Conservation (phyloP, 148 eudicot species). For the Camellia sinensis region DNA sequence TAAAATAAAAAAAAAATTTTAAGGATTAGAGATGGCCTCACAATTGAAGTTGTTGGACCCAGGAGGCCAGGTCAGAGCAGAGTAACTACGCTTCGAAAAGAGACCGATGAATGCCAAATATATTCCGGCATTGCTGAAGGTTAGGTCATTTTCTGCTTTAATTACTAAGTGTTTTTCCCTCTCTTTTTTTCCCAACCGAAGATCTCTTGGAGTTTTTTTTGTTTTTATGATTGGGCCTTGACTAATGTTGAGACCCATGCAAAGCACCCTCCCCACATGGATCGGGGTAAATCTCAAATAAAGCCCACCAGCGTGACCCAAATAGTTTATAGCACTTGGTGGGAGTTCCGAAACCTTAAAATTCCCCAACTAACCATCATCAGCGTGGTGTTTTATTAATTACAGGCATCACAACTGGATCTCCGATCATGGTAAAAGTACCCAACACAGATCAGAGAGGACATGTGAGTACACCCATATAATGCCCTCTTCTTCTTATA, state of each 20-base stretch:
- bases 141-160: conserved; percentile 22
- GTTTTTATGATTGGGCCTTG: neutral
- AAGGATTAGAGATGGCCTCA: neutral
- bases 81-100: conserved; percentile 94
- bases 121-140: conserved; percentile 88
- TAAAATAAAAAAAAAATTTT: too few relatives aligned
- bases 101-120: conserved; percentile 89
- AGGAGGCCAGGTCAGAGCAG: conserved; percentile 99
- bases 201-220: too few relatives aligned
- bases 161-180: neutral
- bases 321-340: too few relatives aligned
- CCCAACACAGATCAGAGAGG: conserved; percentile 99
- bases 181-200: too few relatives aligned
- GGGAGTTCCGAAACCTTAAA: too few relatives aligned
- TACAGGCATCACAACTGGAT: conserved; percentile 89
- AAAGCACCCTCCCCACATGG: too few relatives aligned
- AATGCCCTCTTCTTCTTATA: too few relatives aligned
- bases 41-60: conserved; percentile 21
- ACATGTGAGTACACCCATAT: conserved; percentile 46
- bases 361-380: too few relatives aligned
- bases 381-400: conserved; percentile 1
- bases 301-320: too few relatives aligned
- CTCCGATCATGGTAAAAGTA: conserved; percentile 81
- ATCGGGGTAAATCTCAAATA: too few relatives aligned
- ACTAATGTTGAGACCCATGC: conserved; percentile 6